Base-by-base conservation (phyloP, 2,329 filamentous ascomycete species). In the Xylaria sp. region DNA sequence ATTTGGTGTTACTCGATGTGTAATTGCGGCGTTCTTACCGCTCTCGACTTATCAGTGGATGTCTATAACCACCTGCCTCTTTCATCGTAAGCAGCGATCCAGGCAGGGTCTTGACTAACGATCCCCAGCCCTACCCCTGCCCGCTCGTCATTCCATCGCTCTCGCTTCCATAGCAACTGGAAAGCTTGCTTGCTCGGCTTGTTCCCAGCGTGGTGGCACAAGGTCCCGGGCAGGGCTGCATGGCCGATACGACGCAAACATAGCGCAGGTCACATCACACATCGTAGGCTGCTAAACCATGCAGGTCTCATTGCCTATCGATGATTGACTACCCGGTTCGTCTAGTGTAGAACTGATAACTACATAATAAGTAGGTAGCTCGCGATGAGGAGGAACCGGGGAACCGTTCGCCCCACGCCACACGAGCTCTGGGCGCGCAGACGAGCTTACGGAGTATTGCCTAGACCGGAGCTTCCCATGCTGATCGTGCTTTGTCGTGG, bases 11-110 rank as follows among this genome's bases (percentile, higher is more conserved):
- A 33, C 33, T 28, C 36, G 9, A 38, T 38, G 36, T 13, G 44
- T 36, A 53, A 38, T 49, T 26, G 46, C 63, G 63, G 46, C 38
- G 46, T 54, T 33, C 54, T 59, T 56, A 36, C 56, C 56, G 23
- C 36, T 31, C 33, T 6, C 13, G 57, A 68, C 61, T 68, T 64
- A 64, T 64, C 60, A 64, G 61, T 56, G 48, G 49, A 58, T 42
- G 58, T 40, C 31, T 54, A 61, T 53, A 46, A 31, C 56, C 71
- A 72, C 71, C 71, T 72, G 69, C 71, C 71, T 72, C 57, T 71
- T 72, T 71, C 65, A 71, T 72, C 66, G 13, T 0, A 58, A 53
- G 33, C 56, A 40, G 40, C 44, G 23, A 48, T 48, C 57, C 49
- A 48, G 23, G 56, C 63, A 63, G 49, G 67, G 64, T 59, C 28